Evolutionary conservation across 352 stramenopile genomes (phyloP), one percentile per base, ranked within the genome.

Genomic region (Phytophthora cajani): DNA sequence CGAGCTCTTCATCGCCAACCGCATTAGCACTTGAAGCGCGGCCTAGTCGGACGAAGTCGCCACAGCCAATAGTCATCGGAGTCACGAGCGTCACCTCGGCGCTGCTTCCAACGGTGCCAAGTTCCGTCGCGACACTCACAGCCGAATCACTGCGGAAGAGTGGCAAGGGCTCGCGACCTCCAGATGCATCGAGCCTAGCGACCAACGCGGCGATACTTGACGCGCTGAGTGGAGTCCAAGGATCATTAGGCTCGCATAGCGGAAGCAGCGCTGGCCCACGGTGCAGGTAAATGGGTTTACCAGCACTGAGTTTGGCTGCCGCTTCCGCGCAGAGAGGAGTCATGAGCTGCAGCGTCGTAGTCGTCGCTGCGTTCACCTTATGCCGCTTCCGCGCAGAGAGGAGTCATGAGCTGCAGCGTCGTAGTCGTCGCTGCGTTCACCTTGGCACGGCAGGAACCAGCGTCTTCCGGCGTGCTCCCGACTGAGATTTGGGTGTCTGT

Each of bases 201-300:
- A 81, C 62, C 30, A 92, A 72, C 17, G 40, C 11, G 1, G 71
- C 30, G 9, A 90, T 68, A 21, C 58, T 38, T 0, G 58, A 58
- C 0, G 79, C 12, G n/a, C 77, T 71, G 55, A 92, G 72, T 1
- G 57, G 44, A 9, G 56, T 70, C 88, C 87, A 95, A 1, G 87
- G 78, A 44, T 94, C 78, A 1, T 59, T 47, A 0, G 50, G 54
- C 2, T 71, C 51, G 32, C 89, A 96, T 6, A 96, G 64, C 5
- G 89, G 87, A 1, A 96, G 58, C 58, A 92, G 60, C 0, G 85
- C 85, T 4, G 89, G 86, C 0, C 89, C 89, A 53, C 82, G 89
- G 63, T 93, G 85, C 0, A 94, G 57, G 53, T 74, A 75, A 25
- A 96, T 66, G 11, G 57, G 44, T 0, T 82, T 70, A 9, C 63